Base-by-base conservation (phyloP, 495 filamentous ascomycete species). In the Lophiostoma macrostomum region DNA sequence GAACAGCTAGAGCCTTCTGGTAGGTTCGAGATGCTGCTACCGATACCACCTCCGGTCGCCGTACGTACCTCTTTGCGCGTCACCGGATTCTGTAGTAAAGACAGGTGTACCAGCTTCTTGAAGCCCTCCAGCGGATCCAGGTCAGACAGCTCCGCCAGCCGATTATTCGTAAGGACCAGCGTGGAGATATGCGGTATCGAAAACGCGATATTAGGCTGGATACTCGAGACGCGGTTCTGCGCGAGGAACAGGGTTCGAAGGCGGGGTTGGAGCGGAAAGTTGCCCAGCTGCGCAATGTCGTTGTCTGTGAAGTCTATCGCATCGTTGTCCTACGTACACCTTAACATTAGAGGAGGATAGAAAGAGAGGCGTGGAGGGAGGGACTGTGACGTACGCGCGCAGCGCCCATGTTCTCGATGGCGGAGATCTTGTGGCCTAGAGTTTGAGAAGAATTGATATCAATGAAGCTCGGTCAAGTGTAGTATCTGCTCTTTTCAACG, bases 301-400 rank as follows among this genome's bases (percentile, higher is more conserved):
- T 99, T 99, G 74, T 99, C 93, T 64, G 94, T 96, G 64, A 99
- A 83, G 71, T 99, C 93, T 73, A 99, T 94, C 39, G 85, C 80
- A 75, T 97, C 93, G 79, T 95, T 90, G 54, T 84, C 79, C 79
- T 85, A 64, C 24, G n/a, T 32, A 46, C 18, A 36, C 16, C 2
- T 23, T 36, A 10, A 12, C 10, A 14, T 19, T 20, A 35, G 13
- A 4, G 4, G 8, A 41, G 0, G 18, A 49, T n/a, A 32, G 40
- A 35, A 18, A 37, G 13, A 50, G 3, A 5, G 42, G 23, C 52
- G 29, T 13, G 35, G 60, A 53, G 45, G 60, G 42, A n/a, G 11
- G 42, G 29, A 28, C 30, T 25, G 11, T 20, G 13, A 80, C 82
- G 44, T 70, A 95, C 91, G 58, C 88, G 90, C 49, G 93, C 91